Evolutionary conservation across 352 stramenopile species (phyloP).

Genomic region (Thraustotheca clavata): DNA sequence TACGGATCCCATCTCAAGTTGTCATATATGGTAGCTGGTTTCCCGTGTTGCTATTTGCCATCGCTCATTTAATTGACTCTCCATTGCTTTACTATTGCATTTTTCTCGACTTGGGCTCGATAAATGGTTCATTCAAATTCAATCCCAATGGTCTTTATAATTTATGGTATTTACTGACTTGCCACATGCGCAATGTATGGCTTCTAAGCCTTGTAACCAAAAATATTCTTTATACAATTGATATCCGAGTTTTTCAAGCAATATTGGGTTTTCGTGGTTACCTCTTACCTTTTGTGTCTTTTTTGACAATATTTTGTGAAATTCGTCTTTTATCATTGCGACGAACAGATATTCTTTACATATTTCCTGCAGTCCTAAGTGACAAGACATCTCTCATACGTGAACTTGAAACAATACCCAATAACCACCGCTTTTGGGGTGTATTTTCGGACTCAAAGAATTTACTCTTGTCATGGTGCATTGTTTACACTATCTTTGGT

Average conservation of each 20-base stretch:
- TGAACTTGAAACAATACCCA: neutral
- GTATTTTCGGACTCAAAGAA: neutral
- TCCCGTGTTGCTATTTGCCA: neutral
- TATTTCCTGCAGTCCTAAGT: neutral
- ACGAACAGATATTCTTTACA: neutral
- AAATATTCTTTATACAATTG: neutral
- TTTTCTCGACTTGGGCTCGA: neutral
- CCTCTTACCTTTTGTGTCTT: neutral
- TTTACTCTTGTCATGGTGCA: neutral
- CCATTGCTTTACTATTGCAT: slow-evolving; percentile 1
- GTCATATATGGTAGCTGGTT: slow-evolving; percentile 10
- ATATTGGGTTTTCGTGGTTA: neutral
- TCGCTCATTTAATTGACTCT: neutral
- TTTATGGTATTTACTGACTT: neutral
- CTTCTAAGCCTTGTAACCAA: slow-evolving; percentile 1
- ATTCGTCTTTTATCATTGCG: neutral
- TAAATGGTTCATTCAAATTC: neutral
- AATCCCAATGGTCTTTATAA: neutral
- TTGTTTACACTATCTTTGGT: neutral
- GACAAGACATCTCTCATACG: neutral
- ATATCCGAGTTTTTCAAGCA: neutral
- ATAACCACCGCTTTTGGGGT: neutral
- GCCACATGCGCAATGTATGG: slow-evolving; percentile 2
- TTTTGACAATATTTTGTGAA: neutral
- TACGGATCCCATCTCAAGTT: neutral